Base-by-base conservation (phyloP, 441 rosid genomes). In the Capsella rubella region DNA sequence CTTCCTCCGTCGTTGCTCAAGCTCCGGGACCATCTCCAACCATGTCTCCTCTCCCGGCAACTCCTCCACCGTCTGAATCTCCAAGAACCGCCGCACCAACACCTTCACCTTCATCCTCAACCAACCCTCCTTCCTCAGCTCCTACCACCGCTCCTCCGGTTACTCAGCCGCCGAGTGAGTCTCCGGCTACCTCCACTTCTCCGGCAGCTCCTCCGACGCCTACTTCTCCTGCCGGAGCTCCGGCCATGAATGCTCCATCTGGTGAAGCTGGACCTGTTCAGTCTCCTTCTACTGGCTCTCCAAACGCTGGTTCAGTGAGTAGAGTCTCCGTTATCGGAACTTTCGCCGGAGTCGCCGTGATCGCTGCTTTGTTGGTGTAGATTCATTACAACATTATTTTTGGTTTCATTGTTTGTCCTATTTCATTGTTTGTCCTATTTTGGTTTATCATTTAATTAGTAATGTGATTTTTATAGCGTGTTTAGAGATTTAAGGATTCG, bases 21-120 rank as follows among this genome's bases (percentile, higher is more conserved):
- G 84, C 86, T 69, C 92, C 92, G 0, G 83, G 72, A 55, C 78
- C 84, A 0, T 77, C 95, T 7, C 90, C 92, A 7, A 64, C 84
- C 16, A 46, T 15, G 1, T 64, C 89, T 47, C 78, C 86, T 1
- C 55, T 58, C 5, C 65, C 73, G 2, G 15, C 61, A 3, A 29
- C 80, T 27, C 40, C 80, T 27, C 35, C 75, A 42, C 79, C 82
- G 0, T 27, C 83, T 42, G 76, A 72, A 11, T 5, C 81, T 21
- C 85, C 84, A 4, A 58, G 34, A 13, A 12, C 77, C 3, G 1
- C 79, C 10, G 35, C 79, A 9, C 56, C 76, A 2, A 3, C 79
- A 5, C n/a, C 82, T 2, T 37, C 42, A 5, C n/a, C 82, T 2
- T 39, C 42, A 11, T 59, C 80, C 4, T 1, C 65, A 27, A 61